Percentiles rank a stretch among this genome's conserved stretches.
Evolutionary conservation across 768 basidiomycete genomes (phyloP).

Genomic region (Mycena alexandri): DNA sequence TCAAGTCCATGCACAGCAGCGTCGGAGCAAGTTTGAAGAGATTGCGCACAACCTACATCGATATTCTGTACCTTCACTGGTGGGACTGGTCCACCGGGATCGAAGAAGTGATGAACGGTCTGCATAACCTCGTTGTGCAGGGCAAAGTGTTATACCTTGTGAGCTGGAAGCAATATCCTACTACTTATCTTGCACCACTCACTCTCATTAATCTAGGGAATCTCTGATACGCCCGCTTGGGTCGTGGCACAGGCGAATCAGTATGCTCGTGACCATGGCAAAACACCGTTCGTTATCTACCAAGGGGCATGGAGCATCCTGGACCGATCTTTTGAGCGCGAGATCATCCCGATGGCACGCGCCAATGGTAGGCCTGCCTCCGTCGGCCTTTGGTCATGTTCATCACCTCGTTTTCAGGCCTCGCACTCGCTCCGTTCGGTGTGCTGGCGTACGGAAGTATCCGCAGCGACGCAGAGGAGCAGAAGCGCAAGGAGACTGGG

Average conservation of each 20-base stretch:
- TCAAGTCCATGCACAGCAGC: conserved; percentile 55
- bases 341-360: conserved; percentile 27
- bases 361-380: conserved; percentile 10
- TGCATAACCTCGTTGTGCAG: conserved; percentile 63
- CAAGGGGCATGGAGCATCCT: conserved; percentile 23
- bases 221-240: conserved; percentile 26
- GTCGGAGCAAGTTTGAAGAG: conserved; percentile 60
- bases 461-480: conserved; percentile 57
- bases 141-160: conserved; percentile 65
- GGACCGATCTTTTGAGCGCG: conserved; percentile 26
- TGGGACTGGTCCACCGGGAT: conserved; percentile 68
- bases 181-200: neutral
- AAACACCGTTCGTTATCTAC: conserved; percentile 23
- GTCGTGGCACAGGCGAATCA: conserved; percentile 25
- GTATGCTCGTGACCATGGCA: conserved; percentile 16
- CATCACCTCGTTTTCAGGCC: neutral
- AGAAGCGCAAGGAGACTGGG: conserved; percentile 19
- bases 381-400: neutral
- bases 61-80: conserved; percentile 60
- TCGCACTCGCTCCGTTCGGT: conserved; percentile 22
- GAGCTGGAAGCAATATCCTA: conserved; percentile 25
- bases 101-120: conserved; percentile 67
- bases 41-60: conserved; percentile 60
- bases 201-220: conserved; percentile 1
- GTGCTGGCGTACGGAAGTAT: conserved; percentile 52